Percentiles rank a stretch among this genome's conserved stretches.
These are phyloP conservation scores for Penicillium paradoxum DNA, from an alignment of 495 filamentous ascomycete species.

Conservation along the genomic window DNA sequence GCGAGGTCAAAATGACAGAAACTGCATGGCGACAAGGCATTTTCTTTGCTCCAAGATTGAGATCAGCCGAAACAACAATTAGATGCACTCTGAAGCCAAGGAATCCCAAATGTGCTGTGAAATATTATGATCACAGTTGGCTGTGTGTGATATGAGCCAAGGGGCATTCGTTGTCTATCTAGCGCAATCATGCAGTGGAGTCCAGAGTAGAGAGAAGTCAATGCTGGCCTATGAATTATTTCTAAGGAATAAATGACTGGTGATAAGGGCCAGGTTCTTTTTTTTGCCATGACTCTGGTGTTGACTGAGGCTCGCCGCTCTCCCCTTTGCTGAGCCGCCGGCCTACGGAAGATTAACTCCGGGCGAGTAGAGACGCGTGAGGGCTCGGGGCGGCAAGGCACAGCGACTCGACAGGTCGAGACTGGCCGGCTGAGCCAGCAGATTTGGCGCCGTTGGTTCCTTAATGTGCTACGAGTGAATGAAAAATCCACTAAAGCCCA, in stretches of 20 bases:
- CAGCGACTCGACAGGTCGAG: slow-evolving; percentile 20
- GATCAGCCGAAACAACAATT: neutral
- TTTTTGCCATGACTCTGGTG: slow-evolving; percentile 5
- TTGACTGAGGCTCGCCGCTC: slow-evolving; percentile 11
- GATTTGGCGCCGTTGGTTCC: slow-evolving; percentile 34
- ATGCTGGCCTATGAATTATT: slow-evolving; percentile 12
- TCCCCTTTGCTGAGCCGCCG: slow-evolving; percentile 5
- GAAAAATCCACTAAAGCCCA: neutral
- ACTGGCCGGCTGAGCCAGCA: neutral
- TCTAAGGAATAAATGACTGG: slow-evolving; percentile 9
- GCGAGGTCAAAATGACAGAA: neutral
- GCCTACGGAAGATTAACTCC: slow-evolving; percentile 15
- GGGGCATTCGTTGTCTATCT: neutral
- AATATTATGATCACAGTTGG: neutral
- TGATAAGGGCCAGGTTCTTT: slow-evolving; percentile 7
- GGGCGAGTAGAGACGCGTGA: slow-evolving; percentile 17
- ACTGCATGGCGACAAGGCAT: slow-evolving; percentile 16
- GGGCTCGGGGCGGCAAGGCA: slow-evolving; percentile 31
- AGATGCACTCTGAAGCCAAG: neutral
- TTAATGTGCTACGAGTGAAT: neutral
- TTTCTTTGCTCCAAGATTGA: neutral
- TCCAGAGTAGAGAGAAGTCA: neutral
- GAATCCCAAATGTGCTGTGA: neutral
- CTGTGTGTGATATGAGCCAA: slow-evolving; percentile 2
- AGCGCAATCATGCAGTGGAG: slow-evolving; percentile 5